Evolutionary conservation across 768 basidiomycete genomes (phyloP).

Genomic region (Russula sp.): DNA sequence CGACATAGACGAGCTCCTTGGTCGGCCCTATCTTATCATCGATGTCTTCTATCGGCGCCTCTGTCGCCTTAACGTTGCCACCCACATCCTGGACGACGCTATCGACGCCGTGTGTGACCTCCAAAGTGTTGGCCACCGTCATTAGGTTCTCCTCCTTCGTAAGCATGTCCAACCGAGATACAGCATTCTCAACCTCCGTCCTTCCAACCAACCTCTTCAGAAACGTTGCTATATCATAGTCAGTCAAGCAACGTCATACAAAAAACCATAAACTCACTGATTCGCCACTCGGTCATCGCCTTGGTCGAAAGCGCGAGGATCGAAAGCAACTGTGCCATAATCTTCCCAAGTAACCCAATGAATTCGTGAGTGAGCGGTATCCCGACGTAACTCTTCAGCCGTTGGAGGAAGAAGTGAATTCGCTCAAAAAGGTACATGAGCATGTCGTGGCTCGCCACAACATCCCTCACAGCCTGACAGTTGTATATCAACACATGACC

Average conservation of each 20-base stretch:
- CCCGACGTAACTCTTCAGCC: background rate
- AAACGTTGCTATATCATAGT: background rate
- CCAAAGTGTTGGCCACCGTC: background rate
- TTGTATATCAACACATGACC: too few relatives aligned
- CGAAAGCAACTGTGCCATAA: background rate
- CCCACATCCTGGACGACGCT: too few relatives aligned
- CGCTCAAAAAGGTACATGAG: too few relatives aligned
- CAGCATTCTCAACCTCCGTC: background rate
- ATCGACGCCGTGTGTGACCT: background rate
- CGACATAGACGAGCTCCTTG: too few relatives aligned
- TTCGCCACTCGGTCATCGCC: background rate
- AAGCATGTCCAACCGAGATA: background rate
- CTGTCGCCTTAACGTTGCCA: background rate
- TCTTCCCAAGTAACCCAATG: background rate
- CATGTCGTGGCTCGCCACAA: too few relatives aligned
- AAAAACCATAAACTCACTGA: background rate
- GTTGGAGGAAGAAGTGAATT: background rate
- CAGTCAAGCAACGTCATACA: background rate
- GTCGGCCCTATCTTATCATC: too few relatives aligned
- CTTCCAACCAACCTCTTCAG: background rate
- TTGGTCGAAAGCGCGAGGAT: conserved; percentile 1
- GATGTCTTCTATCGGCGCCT: too few relatives aligned
- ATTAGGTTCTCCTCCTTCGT: background rate
- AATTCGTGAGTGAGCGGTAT: background rate
- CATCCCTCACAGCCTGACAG: too few relatives aligned